Base-by-base conservation (phyloP, 495 filamentous ascomycete genomes). In the Haplographium delicatum region DNA sequence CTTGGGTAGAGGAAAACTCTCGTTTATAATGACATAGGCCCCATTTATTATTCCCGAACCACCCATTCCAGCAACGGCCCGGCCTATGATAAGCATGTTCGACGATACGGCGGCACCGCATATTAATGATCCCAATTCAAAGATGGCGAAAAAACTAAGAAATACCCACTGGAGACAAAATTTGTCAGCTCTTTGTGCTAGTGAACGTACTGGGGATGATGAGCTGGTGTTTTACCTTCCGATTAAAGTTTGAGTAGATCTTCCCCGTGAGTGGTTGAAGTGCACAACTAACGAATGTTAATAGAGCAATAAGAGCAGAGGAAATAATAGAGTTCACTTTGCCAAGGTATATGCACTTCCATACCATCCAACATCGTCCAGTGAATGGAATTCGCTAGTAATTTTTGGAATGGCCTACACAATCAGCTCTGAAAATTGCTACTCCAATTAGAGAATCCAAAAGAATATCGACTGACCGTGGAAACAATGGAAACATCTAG, bases 351-450 rank as follows among this genome's bases (percentile, higher is more conserved):
- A 76, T 13, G 67, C 65, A 47, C 63, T 69, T 2, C 67, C 71
- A 49, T 81, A 81, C 79, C 76, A 81, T 24, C 74, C 70, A 27
- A 76, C 65, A 35, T 78, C 74, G 6, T 44, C 47, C 11, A 74
- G 57, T 10, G 64, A 68, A 19, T 71, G 59, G 46, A 74, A 73
- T 15, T 74, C 66, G 51, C 56, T 63, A 2, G 72, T 72, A 51
- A 75, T 75, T 22, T 18, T 46, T 4, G 65, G 65, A 26, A 67
- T 62, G 20, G 64, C 65, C 18, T 76, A 34, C 6, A 73, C 72
- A n/a, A n/a, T n/a, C n/a, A n/a, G n/a, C n/a, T n/a, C n/a, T n/a
- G n/a, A 45, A 38, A 23, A 1, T 5, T 28, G 43, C 25, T 72
- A 72, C n/a, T 70, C 62, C 5, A 66, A 67, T 64, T 71, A 48